Evolutionary conservation across 768 basidiomycete genomes (phyloP), one percentile per base, ranked within the genome.

Genomic region (Dictyophora rubrovolvata): DNA sequence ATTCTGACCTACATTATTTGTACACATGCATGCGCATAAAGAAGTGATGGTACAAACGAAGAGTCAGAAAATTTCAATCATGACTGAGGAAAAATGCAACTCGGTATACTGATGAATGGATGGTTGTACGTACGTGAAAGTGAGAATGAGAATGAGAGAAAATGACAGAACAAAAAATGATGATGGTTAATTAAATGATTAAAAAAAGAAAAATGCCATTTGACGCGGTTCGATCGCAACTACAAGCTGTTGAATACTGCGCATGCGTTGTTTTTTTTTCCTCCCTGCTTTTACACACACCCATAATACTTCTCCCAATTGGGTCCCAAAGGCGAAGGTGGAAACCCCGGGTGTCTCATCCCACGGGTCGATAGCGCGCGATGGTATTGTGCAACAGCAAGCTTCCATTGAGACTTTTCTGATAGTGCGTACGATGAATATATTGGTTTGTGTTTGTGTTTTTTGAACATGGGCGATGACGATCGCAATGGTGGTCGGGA

Each of bases 221-320:
- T 5, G 16, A 53, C 33, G 51, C 33, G 5, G 17, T 23, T 3
- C 33, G 5, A 5, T 28, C 5, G 16, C 33, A 17, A 20, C 4
- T 23, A 28, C 22, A n/a, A 53, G 8, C 5, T 1, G 28, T 12
- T 7, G 20, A 34, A 3, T 17, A 16, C 16, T 21, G 53, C 20
- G 11, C 53, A 33, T 36, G 20, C 7, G 22, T 1, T 28, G 7
- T 37, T 33, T 5, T 21, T 12, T 35, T 54, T 54, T 28, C 28
- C 28, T 28, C 28, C 28, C 28, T 28, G 28, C 28, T 28, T 28
- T 28, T 28, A 28, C 28, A 28, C 42, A n/a, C 42, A 9, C 20
- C n/a, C 54, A 57, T 57, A 46, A 50, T 49, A 57, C 17, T 10
- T 50, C 47, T 50, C 56, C 56, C 56, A 57, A 50, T 57, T 50